Percentiles rank a stretch among this genome's conserved stretches.
Conservation (phyloP, 306 rosid species). For the Oxytropis ochrocephala region DNA sequence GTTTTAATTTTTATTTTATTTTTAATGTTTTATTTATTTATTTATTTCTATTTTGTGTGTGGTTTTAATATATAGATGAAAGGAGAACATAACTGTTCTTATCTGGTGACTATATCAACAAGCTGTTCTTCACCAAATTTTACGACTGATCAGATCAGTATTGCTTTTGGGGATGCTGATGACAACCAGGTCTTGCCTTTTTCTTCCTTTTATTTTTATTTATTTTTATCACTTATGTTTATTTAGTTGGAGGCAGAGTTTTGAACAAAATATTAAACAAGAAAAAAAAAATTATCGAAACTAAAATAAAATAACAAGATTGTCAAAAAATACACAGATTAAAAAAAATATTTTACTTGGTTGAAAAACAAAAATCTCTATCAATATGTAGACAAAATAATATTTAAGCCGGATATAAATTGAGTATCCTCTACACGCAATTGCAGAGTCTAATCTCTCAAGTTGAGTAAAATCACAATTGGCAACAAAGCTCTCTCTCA, state of each 20-base stretch:
- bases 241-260: not conserved
- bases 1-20: not conserved
- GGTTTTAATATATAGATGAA: constrained; percentile 19
- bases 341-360: no score
- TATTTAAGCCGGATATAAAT: no score
- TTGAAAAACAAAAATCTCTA: no score
- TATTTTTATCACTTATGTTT: not conserved
- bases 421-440: no score
- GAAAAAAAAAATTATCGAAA: no score
- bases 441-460: no score
- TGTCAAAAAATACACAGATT: no score
- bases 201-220: not conserved
- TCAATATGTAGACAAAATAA: no score
- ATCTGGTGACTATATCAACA: constrained; percentile 52
- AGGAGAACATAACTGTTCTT: constrained; percentile 50
- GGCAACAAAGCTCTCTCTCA: no score
- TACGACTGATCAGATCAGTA: constrained; percentile 65
- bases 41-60: not conserved
- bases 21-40: not conserved
- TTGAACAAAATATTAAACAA: no score
- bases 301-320: no score
- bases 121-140: constrained; percentile 64
- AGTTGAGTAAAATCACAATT: no score
- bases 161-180: constrained; percentile 71
- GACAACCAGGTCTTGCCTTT: constrained; percentile 60